phyloP scores from a whole-genome alignment of 163 green algal genomes.

The Chlamydomonas reinhardtii region DNA sequence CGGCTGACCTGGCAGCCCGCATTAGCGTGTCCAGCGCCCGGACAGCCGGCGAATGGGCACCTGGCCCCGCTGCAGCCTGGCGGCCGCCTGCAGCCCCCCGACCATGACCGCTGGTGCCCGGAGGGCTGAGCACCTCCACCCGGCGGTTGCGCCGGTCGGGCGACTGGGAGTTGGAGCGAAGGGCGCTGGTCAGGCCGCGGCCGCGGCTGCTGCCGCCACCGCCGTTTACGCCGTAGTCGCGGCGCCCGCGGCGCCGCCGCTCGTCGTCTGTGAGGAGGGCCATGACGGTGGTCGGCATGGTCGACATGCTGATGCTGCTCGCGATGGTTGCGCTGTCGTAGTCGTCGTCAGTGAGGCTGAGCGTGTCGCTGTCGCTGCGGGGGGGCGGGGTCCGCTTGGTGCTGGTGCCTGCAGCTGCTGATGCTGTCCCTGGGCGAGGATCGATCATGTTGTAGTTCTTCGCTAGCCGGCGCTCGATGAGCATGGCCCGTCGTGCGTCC shows the following conservation, averaged over 20 bases:
- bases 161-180: background rate
- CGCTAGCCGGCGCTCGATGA: background rate
- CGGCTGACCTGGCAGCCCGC: background rate
- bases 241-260: background rate
- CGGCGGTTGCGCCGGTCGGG: background rate
- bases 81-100: background rate
- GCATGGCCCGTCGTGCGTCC: background rate
- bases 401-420: too few species aligned
- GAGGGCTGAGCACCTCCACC: too few species aligned
- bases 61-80: background rate
- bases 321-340: too few species aligned
- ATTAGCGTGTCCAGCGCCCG: background rate
- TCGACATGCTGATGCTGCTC: too few species aligned
- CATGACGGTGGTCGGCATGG: background rate
- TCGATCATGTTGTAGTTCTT: background rate
- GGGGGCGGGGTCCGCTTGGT: too few species aligned
- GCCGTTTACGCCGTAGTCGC: background rate
- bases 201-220: background rate
- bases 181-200: background rate
- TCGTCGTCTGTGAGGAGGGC: background rate
- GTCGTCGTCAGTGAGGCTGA: too few species aligned
- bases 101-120: too few species aligned
- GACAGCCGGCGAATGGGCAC: conserved; percentile 2
- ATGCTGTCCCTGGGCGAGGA: too few species aligned
- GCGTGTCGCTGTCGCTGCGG: too few species aligned